Conservation (phyloP, 768 basidiomycete genomes). For the Mycena venus region DNA sequence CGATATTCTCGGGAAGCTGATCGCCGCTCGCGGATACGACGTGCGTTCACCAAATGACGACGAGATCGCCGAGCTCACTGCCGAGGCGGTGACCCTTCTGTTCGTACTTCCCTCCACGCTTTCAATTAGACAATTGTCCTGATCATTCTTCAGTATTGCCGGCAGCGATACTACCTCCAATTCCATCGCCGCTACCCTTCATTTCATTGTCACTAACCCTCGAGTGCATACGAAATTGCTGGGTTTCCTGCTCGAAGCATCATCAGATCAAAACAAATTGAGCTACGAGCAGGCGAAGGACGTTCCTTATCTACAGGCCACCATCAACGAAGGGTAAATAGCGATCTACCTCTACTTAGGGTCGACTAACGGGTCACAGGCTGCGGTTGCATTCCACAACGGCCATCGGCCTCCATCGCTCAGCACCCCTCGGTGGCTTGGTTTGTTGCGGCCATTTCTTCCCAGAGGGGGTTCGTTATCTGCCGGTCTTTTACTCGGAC, state of each 20-base stretch:
- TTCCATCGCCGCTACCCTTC: slow-evolving; percentile 44
- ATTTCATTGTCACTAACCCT: slow-evolving; percentile 40
- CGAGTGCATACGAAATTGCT: slow-evolving; percentile 39
- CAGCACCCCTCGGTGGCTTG: slow-evolving; percentile 43
- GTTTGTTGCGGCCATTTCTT: slow-evolving; percentile 42
- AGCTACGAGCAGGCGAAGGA: slow-evolving; percentile 42
- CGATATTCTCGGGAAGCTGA: slow-evolving; percentile 45
- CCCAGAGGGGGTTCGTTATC: slow-evolving; percentile 47
- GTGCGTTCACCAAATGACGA: slow-evolving; percentile 28
- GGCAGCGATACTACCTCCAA: slow-evolving; percentile 53
- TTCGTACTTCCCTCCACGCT: slow-evolving; percentile 20
- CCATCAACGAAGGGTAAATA: slow-evolving; percentile 45
- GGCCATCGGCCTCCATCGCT: slow-evolving; percentile 51
- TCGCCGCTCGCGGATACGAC: slow-evolving; percentile 35
- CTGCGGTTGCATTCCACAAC: slow-evolving; percentile 51
- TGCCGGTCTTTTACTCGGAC: too few species aligned
- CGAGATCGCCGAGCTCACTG: slow-evolving; percentile 41
- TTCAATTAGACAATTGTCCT: too few species aligned
- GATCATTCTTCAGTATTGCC: too few species aligned
- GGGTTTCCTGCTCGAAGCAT: slow-evolving; percentile 26
- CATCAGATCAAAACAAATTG: slow-evolving; percentile 20
- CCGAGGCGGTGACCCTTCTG: slow-evolving; percentile 46
- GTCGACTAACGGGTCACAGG: slow-evolving; percentile 10
- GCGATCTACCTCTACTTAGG: not conserved
- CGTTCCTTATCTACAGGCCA: slow-evolving; percentile 43